phyloP scores from a whole-genome alignment of 164 flowering plant species.

The Umbilicus rupestris region DNA sequence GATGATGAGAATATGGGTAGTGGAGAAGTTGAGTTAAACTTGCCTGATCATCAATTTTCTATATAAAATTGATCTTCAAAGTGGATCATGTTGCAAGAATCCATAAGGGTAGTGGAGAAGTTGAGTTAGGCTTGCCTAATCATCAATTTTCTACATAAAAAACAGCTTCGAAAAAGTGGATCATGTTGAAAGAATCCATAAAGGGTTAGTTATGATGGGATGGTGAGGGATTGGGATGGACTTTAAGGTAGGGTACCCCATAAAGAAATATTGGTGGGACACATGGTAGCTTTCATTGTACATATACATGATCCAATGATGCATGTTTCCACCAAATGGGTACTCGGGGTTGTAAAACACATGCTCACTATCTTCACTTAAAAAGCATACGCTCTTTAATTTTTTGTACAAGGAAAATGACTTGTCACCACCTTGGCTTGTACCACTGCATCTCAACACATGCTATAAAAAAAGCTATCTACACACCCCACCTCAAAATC shows the following conservation, averaged over 20 bases:
- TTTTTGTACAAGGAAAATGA: background rate
- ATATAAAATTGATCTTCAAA: too few species aligned
- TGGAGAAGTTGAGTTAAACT: background rate
- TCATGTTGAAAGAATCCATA: background rate
- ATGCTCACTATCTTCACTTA: background rate
- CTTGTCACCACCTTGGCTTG: slow-evolving; percentile 3
- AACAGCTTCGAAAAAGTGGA: background rate
- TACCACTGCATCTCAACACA: background rate
- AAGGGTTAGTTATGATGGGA: background rate
- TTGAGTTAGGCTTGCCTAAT: background rate
- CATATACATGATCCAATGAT: background rate
- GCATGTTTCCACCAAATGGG: slow-evolving; percentile 4
- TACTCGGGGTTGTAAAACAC: background rate
- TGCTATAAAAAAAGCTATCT: background rate
- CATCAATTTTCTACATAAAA: too few species aligned
- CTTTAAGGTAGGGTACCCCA: background rate
- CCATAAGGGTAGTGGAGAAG: background rate
- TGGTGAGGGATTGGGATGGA: background rate
- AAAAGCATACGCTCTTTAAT: background rate
- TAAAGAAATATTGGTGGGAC: background rate
- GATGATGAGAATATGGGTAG: too few species aligned
- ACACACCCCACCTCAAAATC: background rate
- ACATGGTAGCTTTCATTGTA: background rate
- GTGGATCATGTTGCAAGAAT: background rate
- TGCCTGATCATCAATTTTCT: too few species aligned